A percentile compares a stretch with the other conserved stretches of the same genome.
Conservation (phyloP, 2,329 filamentous ascomycete genomes). For the Colletotrichum sublineola region DNA sequence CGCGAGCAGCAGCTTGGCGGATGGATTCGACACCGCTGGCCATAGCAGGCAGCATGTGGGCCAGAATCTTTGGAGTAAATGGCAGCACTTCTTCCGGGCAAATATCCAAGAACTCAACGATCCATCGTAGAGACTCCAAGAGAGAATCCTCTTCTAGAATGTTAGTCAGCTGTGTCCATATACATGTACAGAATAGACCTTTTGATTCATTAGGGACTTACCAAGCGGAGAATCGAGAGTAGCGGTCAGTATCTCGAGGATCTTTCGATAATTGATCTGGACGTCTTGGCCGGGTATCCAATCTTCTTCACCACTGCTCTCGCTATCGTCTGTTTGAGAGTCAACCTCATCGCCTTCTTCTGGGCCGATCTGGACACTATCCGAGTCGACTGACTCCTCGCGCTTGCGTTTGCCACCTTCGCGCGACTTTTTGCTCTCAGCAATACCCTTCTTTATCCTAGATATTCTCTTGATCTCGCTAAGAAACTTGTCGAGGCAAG, state of each 20-base stretch:
- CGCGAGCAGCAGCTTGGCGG: constrained; percentile 86
- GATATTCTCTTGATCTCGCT: constrained; percentile 95
- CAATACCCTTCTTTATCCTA: constrained; percentile 90
- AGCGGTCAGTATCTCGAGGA: constrained; percentile 90
- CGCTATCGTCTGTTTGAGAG: constrained; percentile 69
- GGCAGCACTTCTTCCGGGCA: constrained; percentile 96
- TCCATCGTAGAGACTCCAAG: constrained; percentile 92
- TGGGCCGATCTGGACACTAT: constrained; percentile 68
- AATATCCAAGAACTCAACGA: constrained; percentile 96
- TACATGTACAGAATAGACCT: neutral
- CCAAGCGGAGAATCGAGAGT: constrained; percentile 87
- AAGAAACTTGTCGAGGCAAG: constrained; percentile 89
- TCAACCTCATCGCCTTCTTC: constrained; percentile 73
- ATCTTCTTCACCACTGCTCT: constrained; percentile 82
- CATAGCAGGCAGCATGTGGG: constrained; percentile 93
- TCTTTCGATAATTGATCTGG: constrained; percentile 91
- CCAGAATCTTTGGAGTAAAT: constrained; percentile 92
- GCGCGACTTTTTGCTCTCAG: constrained; percentile 82
- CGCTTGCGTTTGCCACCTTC: constrained; percentile 77
- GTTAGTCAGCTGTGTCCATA: neutral
- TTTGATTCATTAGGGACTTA: constrained; percentile 54
- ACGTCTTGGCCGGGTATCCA: constrained; percentile 99
- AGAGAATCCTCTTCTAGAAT: constrained; percentile 87
- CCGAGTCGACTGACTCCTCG: constrained; percentile 77
- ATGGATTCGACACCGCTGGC: constrained; percentile 92